Conservation (phyloP, 1,139 yeast genomes). For the Saccharomycopsis phalli region DNA sequence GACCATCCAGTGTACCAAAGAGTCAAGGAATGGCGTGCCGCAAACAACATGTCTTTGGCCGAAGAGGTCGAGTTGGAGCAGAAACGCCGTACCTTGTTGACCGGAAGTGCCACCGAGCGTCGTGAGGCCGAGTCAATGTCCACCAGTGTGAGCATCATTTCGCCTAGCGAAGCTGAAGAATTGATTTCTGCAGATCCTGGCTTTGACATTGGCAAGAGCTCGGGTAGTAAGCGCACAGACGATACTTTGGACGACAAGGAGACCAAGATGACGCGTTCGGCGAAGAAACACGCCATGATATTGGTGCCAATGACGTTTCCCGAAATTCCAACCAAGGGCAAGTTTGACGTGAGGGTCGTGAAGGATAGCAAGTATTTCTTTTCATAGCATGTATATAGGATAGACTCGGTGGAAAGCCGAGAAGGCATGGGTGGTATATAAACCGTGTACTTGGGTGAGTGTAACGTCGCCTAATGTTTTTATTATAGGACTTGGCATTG, state of each 20-base stretch:
- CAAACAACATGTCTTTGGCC: no score
- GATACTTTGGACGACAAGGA: constrained; percentile 18
- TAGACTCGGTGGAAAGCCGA: no score
- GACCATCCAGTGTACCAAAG: constrained; percentile 44
- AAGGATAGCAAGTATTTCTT: constrained; percentile 77
- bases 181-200: constrained; percentile 13
- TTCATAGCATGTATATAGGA: constrained; percentile 15
- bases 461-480: no score
- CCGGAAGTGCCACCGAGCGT: constrained; percentile 40
- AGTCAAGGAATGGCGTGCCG: constrained; percentile 41
- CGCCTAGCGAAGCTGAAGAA: constrained; percentile 26
- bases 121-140: constrained; percentile 47
- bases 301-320: constrained; percentile 63
- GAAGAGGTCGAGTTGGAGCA: constrained; percentile 74
- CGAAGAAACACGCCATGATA: constrained; percentile 25
- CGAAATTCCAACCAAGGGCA: constrained; percentile 71
- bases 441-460: no score
- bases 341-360: constrained; percentile 69
- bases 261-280: constrained; percentile 8
- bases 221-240: not conserved
- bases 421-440: no score
- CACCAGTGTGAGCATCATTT: constrained; percentile 68
- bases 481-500: no score
- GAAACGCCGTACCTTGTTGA: constrained; percentile 49
- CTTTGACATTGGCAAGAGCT: not conserved